phyloP scores from a whole-genome alignment of 495 filamentous ascomycete genomes.

The Daldinia concentrica region DNA sequence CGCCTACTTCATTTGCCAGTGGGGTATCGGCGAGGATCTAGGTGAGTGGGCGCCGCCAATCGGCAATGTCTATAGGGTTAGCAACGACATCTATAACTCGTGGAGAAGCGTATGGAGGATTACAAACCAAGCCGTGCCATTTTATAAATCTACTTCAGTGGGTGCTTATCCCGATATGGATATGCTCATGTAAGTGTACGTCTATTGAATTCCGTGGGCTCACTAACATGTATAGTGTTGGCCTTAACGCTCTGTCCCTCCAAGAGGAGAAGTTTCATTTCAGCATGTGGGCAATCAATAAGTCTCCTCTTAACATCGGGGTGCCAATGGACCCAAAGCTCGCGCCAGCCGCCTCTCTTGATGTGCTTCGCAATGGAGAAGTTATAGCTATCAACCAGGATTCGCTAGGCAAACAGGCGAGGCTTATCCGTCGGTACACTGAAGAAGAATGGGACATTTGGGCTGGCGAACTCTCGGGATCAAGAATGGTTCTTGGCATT shows the following conservation, averaged over 20 bases:
- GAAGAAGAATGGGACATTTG: conserved; percentile 61
- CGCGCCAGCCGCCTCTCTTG: conserved; percentile 47
- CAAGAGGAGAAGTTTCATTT: conserved; percentile 64
- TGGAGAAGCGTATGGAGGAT: conserved; percentile 63
- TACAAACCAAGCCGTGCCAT: conserved; percentile 59
- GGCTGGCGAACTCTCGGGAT: conserved; percentile 56
- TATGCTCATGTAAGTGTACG: conserved; percentile 59
- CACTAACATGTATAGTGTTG: conserved; percentile 44
- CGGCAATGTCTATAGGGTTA: conserved; percentile 62
- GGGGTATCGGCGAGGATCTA: conserved; percentile 60
- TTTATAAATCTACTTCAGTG: conserved; percentile 46
- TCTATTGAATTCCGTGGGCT: conserved; percentile 30
- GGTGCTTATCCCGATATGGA: conserved; percentile 66
- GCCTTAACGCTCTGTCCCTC: conserved; percentile 44
- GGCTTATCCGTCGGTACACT: conserved; percentile 42
- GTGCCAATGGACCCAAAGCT: conserved; percentile 55
- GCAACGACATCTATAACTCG: conserved; percentile 63
- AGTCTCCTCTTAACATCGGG: conserved; percentile 65
- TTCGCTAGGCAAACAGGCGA: conserved; percentile 56
- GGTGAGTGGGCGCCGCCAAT: conserved; percentile 59
- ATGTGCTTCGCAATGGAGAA: conserved; percentile 59
- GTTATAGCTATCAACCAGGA: conserved; percentile 66
- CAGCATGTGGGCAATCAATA: conserved; percentile 65
- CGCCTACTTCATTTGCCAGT: conserved; percentile 63
- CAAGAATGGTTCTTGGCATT: conserved; percentile 52